Evolutionary conservation across 352 stramenopile genomes (phyloP).

Genomic region (Phytophthora palmivora): DNA sequence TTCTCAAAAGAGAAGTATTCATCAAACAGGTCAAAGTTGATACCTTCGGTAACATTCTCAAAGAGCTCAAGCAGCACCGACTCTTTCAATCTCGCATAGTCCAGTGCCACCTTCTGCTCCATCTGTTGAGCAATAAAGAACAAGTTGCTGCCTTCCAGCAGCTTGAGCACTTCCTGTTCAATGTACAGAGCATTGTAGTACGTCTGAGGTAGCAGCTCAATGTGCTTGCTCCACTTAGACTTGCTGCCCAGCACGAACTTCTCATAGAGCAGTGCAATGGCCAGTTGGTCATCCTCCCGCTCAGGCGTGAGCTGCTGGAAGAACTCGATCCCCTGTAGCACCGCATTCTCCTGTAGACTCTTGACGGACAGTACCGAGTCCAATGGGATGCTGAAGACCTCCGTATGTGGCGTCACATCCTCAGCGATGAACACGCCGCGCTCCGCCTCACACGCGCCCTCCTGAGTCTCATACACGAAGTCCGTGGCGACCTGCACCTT

Average conservation of each 20-base stretch:
- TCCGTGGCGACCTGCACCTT: slow-evolving; percentile 70
- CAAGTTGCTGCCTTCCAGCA: slow-evolving; percentile 67
- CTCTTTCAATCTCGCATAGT: slow-evolving; percentile 53
- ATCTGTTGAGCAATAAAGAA: slow-evolving; percentile 75
- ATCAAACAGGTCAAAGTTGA: slow-evolving; percentile 39
- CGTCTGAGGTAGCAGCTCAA: slow-evolving; percentile 57
- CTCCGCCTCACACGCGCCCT: slow-evolving; percentile 47
- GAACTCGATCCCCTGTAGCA: slow-evolving; percentile 50
- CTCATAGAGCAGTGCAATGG: slow-evolving; percentile 78
- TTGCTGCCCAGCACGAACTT: slow-evolving; percentile 47
- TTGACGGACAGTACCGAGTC: slow-evolving; percentile 66
- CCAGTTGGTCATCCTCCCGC: slow-evolving; percentile 72
- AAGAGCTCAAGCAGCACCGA: slow-evolving; percentile 60
- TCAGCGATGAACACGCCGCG: slow-evolving; percentile 85
- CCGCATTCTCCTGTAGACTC: slow-evolving; percentile 35
- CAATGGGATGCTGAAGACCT: slow-evolving; percentile 73
- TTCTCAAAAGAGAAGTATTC: slow-evolving; percentile 68
- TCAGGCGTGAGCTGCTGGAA: slow-evolving; percentile 56
- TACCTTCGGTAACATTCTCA: slow-evolving; percentile 40
- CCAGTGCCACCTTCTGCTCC: slow-evolving; percentile 53
- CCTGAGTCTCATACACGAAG: slow-evolving; percentile 82
- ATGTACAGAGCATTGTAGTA: slow-evolving; percentile 86
- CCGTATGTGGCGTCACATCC: slow-evolving; percentile 75
- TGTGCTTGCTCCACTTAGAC: slow-evolving; percentile 73
- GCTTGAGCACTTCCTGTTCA: slow-evolving; percentile 39